Percentiles rank a stretch among this genome's conserved stretches.
phyloP scores from a whole-genome alignment of 164 flowering plant genomes.

The Annona cherimola region DNA sequence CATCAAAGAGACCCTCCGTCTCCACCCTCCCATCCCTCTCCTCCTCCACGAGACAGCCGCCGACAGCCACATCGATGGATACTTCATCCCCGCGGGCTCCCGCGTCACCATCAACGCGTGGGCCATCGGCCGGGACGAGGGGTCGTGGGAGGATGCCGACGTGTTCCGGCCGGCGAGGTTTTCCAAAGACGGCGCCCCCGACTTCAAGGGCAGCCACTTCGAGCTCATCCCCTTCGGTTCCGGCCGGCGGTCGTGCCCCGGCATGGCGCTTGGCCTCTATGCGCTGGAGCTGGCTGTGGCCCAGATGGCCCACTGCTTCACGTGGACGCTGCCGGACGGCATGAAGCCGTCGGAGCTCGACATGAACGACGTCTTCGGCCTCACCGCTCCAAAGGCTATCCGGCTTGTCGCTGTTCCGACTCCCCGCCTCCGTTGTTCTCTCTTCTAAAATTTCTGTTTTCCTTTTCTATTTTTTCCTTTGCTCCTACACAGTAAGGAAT shows the following conservation, averaged over 20 bases:
- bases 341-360: conserved; percentile 74
- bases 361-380: conserved; percentile 73
- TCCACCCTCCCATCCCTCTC: conserved; percentile 87
- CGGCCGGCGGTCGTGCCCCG: conserved; percentile 85
- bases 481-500: too few relatives aligned
- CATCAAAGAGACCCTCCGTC: conserved; percentile 63
- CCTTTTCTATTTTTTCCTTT: too few relatives aligned
- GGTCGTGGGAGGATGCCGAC: conserved; percentile 63
- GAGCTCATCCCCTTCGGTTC: conserved; percentile 89
- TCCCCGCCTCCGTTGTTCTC: conserved; percentile 30
- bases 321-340: conserved; percentile 77
- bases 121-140: conserved; percentile 60
- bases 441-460: too few relatives aligned
- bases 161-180: conserved; percentile 53
- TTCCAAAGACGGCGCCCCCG: conserved; percentile 36
- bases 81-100: conserved; percentile 50
- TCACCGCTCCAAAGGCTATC: conserved; percentile 63
- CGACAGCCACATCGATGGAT: conserved; percentile 58
- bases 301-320: conserved; percentile 58
- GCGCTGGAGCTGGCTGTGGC: conserved; percentile 62
- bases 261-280: conserved; percentile 75
- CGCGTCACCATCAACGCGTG: conserved; percentile 66
- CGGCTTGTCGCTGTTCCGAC: conserved; percentile 62
- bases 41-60: conserved; percentile 77
- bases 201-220: conserved; percentile 62